Base-by-base conservation (phyloP, 177 flowering plant genomes). In the Vitis hybrid region DNA sequence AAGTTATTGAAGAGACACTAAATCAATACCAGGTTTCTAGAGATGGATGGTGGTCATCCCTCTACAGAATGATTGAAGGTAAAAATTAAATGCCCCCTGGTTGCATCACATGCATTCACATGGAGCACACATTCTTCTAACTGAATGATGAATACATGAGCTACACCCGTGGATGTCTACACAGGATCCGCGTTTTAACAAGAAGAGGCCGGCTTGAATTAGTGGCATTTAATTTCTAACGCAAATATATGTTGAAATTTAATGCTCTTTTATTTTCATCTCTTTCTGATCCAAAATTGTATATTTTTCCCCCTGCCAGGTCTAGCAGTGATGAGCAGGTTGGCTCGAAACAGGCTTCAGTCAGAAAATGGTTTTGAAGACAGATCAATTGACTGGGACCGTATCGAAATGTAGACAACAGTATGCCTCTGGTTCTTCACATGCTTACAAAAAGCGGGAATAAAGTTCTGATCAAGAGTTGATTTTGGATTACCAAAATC, bases 41-140 rank as follows among this genome's bases (percentile, higher is more conserved):
- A 71, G 94, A 93, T 68, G 87, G 93, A 64, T 96, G 98, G 98
- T 93, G 97, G 97, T 89, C 98, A 45, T 59, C 95, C 65, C 87
- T 96, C 69, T 92, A 88, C 82, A 88, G 76, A 79, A 85, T 93
- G 74, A 83, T 93, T 74, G 99, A 93, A 91, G 99, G 98, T 96
- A 86, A 57, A n/a, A 26, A 30, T 15, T 3, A 4, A 32, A 0
- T 65, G 11, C 23, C 4, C 32, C 5, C 32, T 30, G 32, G 0
- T 30, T 30, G 32, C 32, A 30, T 32, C 18, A 30, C 11, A 66
- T 55, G 50, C 18, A 52, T n/a, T 30, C 57, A 52, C n/a, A 40
- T 51, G 21, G 14, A 40, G 8, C 60, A 30, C 62, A 12, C 6
- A 32, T 10, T 64, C 11, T 21, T 17, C 34, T 48, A 64, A 21